Evolutionary conservation across 2,329 filamentous ascomycete genomes (phyloP).

Genomic region (Nemania sp.): DNA sequence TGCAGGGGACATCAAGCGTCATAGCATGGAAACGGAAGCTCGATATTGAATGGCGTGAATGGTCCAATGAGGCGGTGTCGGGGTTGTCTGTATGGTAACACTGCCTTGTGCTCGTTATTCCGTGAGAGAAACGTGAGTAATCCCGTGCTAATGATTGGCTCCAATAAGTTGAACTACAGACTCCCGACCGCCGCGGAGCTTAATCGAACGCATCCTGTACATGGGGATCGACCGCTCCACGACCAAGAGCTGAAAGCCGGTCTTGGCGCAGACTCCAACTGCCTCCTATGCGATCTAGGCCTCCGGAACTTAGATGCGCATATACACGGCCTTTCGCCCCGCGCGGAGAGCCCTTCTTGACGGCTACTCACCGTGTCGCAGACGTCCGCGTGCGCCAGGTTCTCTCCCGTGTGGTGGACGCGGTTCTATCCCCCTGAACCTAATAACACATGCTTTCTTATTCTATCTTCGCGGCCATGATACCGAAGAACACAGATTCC

Average conservation of each 20-base stretch:
- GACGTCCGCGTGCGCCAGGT: neutral
- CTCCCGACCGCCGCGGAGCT: slow-evolving; percentile 5
- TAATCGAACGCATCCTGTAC: neutral
- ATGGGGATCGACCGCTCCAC: neutral
- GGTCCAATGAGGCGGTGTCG: slow-evolving; percentile 16
- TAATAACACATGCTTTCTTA: neutral
- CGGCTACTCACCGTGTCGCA: neutral
- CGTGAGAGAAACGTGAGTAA: slow-evolving; percentile 35
- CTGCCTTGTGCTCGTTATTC: neutral
- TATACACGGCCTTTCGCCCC: neutral
- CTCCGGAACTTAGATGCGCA: neutral
- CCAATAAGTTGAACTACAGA: slow-evolving; percentile 16
- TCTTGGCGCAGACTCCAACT: slow-evolving; percentile 10
- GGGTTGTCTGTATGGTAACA: slow-evolving; percentile 8
- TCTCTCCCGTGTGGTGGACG: neutral
- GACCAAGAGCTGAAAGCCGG: neutral
- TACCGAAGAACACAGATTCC: neutral
- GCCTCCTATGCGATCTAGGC: neutral
- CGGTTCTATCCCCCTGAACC: neutral
- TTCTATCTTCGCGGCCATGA: neutral
- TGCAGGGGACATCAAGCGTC: neutral
- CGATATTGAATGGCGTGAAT: neutral
- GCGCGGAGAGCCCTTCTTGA: neutral
- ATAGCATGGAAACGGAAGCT: slow-evolving; percentile 12
- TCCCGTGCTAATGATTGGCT: slow-evolving; percentile 30